Conservation (phyloP, 371 early-diverging fungal species). For the Lichtheimia hyalospora region DNA sequence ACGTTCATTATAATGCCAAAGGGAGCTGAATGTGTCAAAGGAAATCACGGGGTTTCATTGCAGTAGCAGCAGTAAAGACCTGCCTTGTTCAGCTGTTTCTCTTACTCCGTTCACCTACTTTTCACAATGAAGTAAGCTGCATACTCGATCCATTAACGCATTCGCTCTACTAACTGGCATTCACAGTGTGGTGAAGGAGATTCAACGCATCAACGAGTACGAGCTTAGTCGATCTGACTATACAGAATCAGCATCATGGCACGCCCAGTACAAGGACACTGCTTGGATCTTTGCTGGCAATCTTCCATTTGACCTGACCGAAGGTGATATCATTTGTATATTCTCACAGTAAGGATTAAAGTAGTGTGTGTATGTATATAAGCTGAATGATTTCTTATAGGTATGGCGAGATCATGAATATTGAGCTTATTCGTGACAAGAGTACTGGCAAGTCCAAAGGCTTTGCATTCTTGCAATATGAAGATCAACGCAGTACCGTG, state of each 20-base stretch:
- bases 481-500: slow-evolving; percentile 89
- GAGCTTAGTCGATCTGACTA: slow-evolving; percentile 53
- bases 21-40: too few relatives aligned
- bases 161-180: neutral
- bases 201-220: slow-evolving; percentile 68
- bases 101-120: neutral
- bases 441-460: slow-evolving; percentile 88
- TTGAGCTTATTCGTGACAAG: slow-evolving; percentile 85
- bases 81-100: neutral
- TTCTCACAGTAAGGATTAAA: slow-evolving; percentile 79
- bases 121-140: slow-evolving; percentile 6
- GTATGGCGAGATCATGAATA: slow-evolving; percentile 88
- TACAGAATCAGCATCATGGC: slow-evolving; percentile 76
- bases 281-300: slow-evolving; percentile 91
- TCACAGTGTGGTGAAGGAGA: slow-evolving; percentile 70
- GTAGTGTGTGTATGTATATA: neutral
- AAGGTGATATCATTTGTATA: slow-evolving; percentile 89
- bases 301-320: slow-evolving; percentile 82
- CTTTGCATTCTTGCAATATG: slow-evolving; percentile 91
- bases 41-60: too few relatives aligned
- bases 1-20: too few relatives aligned
- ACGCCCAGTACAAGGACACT: slow-evolving; percentile 86
- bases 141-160: neutral
- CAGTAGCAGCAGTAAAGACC: too few relatives aligned
- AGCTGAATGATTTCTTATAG: slow-evolving; percentile 31